phyloP scores from a whole-genome alignment of 441 rosid genomes.

The Lagerstroemia fauriei region DNA sequence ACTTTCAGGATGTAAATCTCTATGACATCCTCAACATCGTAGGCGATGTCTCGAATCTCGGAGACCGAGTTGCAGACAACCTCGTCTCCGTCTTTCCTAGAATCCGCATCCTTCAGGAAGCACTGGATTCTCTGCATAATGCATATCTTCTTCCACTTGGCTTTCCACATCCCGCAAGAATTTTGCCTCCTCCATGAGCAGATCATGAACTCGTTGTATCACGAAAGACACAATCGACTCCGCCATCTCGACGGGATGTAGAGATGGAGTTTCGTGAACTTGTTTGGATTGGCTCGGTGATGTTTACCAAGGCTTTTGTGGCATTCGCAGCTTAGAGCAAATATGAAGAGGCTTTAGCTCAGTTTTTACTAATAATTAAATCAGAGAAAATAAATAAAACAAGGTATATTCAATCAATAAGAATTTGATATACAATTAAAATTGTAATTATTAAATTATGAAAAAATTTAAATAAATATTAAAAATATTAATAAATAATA shows the following conservation, averaged over 20 bases:
- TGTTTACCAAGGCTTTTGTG: background rate
- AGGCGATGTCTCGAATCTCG: constrained; percentile 24
- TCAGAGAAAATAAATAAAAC: too few species aligned
- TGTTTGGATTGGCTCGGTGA: background rate
- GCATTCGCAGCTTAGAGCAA: background rate
- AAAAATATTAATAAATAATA: too few species aligned
- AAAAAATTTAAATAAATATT: too few species aligned
- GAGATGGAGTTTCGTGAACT: background rate
- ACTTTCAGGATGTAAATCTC: constrained; percentile 16
- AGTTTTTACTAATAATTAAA: too few species aligned
- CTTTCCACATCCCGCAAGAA: constrained; percentile 13
- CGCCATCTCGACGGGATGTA: constrained; percentile 10
- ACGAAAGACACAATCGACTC: constrained; percentile 23
- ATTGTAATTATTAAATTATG: too few species aligned
- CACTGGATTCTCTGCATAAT: constrained; percentile 23
- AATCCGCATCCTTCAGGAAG: constrained; percentile 30
- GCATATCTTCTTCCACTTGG: constrained; percentile 4
- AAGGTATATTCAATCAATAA: too few species aligned
- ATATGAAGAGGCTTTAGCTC: too few species aligned
- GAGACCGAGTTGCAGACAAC: constrained; percentile 16
- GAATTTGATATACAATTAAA: too few species aligned
- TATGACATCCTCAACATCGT: constrained; percentile 27
- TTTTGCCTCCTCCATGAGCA: constrained; percentile 13
- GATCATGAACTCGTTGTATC: constrained; percentile 12
- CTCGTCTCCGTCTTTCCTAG: constrained; percentile 9